Evolutionary conservation across 2,329 filamentous ascomycete genomes (phyloP), one percentile per base, ranked within the genome.

Genomic region (Colletotrichum falcatum): DNA sequence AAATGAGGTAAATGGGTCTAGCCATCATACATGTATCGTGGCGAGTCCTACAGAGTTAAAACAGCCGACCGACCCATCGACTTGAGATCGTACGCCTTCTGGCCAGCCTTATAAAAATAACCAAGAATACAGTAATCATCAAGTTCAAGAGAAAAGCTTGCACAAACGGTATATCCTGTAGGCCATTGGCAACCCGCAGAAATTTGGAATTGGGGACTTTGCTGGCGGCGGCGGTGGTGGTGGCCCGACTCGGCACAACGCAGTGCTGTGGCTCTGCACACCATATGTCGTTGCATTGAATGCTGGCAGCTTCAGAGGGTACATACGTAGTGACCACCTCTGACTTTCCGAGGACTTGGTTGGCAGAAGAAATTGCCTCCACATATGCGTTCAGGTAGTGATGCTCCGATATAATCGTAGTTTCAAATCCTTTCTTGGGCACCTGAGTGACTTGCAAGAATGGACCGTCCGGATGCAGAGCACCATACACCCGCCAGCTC

Each of bases 401-500:
- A 12, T 23, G 7, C 2, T 18, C 18, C 18, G 58, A 9, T 0
- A 42, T 48, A 18, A 61, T 48, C 8, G 42, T 61, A 2, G 58
- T 61, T n/a, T 61, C 58, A 7, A 61, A 61, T 9, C 58, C 58
- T 2, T n/a, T 23, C n/a, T 61, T 61, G 6, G 58, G 39, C 18
- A 11, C 58, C 39, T n/a, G 58, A 18, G 26, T 5, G 14, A 61
- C 42, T 9, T 49, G 26, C 11, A 18, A 30, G 6, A 46, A 61
- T 11, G 58, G 58, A 12, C 58, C 54, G 30, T 18, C 35, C 11
- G 20, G 68, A 33, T 69, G 74, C 14, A 75, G 68, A 2, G 78
- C 74, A 20, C 79, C 81, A 72, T 81, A 82, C 46, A 85, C 81
- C 42, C 78, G 79, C 84, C 84, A 80, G 14, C 60, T 59, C 11